These are phyloP conservation scores for Ophiostoma ulmi DNA, from an alignment of 2,329 filamentous ascomycete genomes.

Conservation along the genomic window DNA sequence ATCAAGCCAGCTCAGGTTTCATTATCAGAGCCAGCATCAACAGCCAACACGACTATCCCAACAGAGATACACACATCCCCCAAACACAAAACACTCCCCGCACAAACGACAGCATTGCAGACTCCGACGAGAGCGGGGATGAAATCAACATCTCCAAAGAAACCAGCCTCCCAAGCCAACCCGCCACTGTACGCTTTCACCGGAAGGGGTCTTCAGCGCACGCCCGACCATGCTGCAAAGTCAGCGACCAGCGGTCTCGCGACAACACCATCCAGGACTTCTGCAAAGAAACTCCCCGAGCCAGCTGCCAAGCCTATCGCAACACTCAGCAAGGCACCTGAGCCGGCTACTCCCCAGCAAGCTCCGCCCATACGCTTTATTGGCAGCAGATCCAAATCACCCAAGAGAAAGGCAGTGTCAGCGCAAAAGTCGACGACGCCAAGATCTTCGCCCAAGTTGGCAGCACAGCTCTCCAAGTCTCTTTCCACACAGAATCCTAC, in stretches of 20 bases:
- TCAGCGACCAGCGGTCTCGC: too few species aligned
- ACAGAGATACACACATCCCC: slow-evolving; percentile 20
- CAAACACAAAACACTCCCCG: slow-evolving; percentile 35
- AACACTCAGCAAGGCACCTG: neutral
- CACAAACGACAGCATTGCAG: neutral
- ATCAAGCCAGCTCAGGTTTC: slow-evolving; percentile 38
- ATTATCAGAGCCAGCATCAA: slow-evolving; percentile 12
- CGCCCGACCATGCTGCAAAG: slow-evolving; percentile 35
- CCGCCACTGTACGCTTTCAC: slow-evolving; percentile 52
- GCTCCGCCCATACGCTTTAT: slow-evolving; percentile 29
- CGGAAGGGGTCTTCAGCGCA: slow-evolving; percentile 47
- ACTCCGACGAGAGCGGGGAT: neutral
- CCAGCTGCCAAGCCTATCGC: neutral
- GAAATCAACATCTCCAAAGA: slow-evolving; percentile 13
- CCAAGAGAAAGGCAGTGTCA: slow-evolving; percentile 28
- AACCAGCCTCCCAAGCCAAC: slow-evolving; percentile 42
- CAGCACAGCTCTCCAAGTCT: slow-evolving; percentile 30
- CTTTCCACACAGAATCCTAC: slow-evolving; percentile 54
- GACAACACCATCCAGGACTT: neutral
- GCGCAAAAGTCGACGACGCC: slow-evolving; percentile 31
- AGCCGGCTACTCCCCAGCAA: slow-evolving; percentile 24
- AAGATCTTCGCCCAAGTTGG: slow-evolving; percentile 32
- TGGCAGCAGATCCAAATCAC: slow-evolving; percentile 31
- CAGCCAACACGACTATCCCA: slow-evolving; percentile 29
- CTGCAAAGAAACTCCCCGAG: neutral